Percentiles rank a stretch among this genome's conserved stretches.
Evolutionary conservation across 768 basidiomycete species (phyloP).

Genomic region (Rhizopogon salebrosus): DNA sequence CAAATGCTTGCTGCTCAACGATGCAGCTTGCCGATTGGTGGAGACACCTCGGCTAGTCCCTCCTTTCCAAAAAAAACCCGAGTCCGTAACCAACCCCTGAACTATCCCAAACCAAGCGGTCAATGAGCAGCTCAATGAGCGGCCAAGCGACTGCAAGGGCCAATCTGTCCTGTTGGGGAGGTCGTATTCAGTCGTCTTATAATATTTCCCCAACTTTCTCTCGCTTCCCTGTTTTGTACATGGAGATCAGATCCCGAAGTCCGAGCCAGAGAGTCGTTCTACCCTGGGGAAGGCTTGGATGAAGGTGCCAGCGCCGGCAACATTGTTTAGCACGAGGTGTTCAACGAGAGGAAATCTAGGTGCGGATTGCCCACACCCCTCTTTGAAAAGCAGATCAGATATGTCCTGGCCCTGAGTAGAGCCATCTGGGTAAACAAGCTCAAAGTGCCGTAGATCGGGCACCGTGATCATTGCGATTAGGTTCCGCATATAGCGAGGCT

Average conservation of each 20-base stretch:
- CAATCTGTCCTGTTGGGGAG: neutral
- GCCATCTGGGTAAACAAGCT: conserved; percentile 28
- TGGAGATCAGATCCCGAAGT: conserved; percentile 22
- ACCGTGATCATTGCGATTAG: conserved; percentile 23
- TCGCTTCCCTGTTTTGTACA: neutral
- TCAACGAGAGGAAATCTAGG: conserved; percentile 24
- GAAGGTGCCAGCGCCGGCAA: conserved; percentile 19
- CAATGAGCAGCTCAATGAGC: too few relatives aligned
- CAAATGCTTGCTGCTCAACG: too few relatives aligned
- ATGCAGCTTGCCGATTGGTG: too few relatives aligned
- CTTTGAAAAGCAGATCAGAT: conserved; percentile 18
- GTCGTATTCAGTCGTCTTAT: neutral
- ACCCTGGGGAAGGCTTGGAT: conserved; percentile 22
- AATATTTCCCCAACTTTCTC: neutral
- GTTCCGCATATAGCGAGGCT: conserved; percentile 27
- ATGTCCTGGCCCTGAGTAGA: conserved; percentile 22
- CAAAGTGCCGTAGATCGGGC: conserved; percentile 25
- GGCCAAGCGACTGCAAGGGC: neutral
- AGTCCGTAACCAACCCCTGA: too few relatives aligned
- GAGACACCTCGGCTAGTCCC: too few relatives aligned
- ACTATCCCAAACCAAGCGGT: too few relatives aligned
- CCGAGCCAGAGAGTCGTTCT: conserved; percentile 16
- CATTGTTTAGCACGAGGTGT: conserved; percentile 21
- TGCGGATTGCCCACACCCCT: neutral
- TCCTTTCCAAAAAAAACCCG: too few relatives aligned